These are phyloP conservation scores for Monilinia vaccinii-corymbosi DNA, from an alignment of 2,329 filamentous ascomycete genomes.

Conservation along the genomic window DNA sequence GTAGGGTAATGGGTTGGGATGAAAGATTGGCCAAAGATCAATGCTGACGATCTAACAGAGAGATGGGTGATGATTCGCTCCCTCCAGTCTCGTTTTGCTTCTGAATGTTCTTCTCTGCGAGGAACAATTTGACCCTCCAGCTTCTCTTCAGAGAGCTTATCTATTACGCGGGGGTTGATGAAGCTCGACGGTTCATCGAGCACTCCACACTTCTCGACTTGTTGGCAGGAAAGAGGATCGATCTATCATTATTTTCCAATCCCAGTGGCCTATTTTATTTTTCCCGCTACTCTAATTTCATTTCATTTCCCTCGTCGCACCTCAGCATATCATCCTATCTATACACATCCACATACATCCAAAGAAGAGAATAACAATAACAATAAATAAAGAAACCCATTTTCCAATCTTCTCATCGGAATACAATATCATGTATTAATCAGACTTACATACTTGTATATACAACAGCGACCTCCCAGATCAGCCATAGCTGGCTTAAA, in stretches of 20 bases:
- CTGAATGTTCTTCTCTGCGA: neutral
- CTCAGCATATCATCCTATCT: neutral
- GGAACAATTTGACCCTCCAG: neutral
- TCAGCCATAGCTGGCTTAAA: no score
- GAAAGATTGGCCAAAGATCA: neutral
- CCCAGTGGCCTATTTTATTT: neutral
- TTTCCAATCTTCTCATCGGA: no score
- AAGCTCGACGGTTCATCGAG: neutral
- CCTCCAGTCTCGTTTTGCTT: neutral
- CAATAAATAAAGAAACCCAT: neutral
- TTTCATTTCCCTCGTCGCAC: neutral
- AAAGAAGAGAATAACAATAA: neutral
- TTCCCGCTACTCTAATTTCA: neutral
- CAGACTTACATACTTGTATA: no score
- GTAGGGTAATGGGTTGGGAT: constrained; percentile 4
- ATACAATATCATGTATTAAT: no score
- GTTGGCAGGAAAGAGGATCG: neutral
- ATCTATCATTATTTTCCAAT: neutral
- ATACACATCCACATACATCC: no score
- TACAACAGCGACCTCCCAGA: no score
- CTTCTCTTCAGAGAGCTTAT: no score
- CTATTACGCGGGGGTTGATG: neutral
- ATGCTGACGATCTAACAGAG: neutral
- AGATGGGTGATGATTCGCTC: neutral
- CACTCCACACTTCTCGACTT: neutral